phyloP scores from a whole-genome alignment of 1,284 basidiomycete genomes.

The Pseudozyma sp. region DNA sequence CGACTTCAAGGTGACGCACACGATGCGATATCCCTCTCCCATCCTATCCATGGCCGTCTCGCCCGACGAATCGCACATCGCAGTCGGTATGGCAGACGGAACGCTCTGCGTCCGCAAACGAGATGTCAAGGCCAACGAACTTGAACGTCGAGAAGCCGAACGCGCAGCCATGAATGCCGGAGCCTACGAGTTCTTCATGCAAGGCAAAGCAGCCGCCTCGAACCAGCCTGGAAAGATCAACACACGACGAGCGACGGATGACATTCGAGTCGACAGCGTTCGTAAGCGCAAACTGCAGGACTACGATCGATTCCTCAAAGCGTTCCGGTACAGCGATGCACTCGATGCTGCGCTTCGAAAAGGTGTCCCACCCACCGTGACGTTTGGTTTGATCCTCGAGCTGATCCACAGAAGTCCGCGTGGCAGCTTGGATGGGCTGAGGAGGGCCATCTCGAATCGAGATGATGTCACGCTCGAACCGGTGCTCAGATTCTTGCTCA shows the following conservation, averaged over 20 bases:
- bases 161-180: constrained; percentile 74
- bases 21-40: constrained; percentile 97
- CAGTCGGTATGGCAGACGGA: constrained; percentile 95
- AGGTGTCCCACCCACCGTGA: constrained; percentile 71
- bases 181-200: constrained; percentile 78
- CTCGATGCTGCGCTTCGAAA: constrained; percentile 72
- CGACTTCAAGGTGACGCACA: constrained; percentile 87
- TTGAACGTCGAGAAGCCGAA: constrained; percentile 71
- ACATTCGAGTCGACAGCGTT: constrained; percentile 74
- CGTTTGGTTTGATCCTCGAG: constrained; percentile 93
- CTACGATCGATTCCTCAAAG: constrained; percentile 90
- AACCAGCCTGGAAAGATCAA: constrained; percentile 32
- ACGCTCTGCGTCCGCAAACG: constrained; percentile 76
- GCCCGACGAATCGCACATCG: constrained; percentile 96
- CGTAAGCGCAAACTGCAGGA: constrained; percentile 81
- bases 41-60: constrained; percentile 91
- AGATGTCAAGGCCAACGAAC: constrained; percentile 79
- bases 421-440: constrained; percentile 78
- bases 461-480: constrained; percentile 96
- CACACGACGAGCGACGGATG: constrained; percentile 65
- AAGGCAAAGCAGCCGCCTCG: constrained; percentile 38
- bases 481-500: constrained; percentile 83
- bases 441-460: constrained; percentile 85
- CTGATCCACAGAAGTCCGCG: constrained; percentile 77
- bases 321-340: constrained; percentile 94